Evolutionary conservation across 225 moss, liverwort and hornwort species (phyloP).

Genomic region (Straminergon stramineum): DNA sequence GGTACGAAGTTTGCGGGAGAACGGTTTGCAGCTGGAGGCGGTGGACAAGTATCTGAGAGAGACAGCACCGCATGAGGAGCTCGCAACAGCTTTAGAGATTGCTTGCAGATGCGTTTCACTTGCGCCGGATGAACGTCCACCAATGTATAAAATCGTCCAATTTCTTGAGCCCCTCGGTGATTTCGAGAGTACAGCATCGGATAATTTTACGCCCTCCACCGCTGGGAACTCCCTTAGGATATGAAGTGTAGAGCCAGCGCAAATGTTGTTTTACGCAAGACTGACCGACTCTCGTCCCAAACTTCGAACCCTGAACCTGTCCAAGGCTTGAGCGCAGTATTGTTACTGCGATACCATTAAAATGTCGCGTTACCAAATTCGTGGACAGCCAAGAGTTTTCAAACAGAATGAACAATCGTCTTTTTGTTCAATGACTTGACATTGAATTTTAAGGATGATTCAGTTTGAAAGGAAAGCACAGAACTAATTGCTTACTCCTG

Average conservation of each 20-base stretch:
- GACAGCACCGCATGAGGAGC: constrained; percentile 19
- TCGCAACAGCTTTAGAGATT: constrained; percentile 25
- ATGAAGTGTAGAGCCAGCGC: not conserved
- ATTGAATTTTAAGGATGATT: not conserved
- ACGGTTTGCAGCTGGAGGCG: constrained; percentile 9
- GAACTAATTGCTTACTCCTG: not conserved
- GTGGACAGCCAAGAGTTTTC: not conserved
- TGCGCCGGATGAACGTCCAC: constrained; percentile 21
- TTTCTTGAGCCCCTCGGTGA: constrained; percentile 25
- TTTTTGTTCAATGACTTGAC: not conserved
- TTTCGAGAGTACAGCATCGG: constrained; percentile 1
- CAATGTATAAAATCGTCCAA: constrained; percentile 31
- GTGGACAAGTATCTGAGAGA: constrained; percentile 30
- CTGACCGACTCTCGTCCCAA: not conserved
- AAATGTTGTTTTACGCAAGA: not conserved
- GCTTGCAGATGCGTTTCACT: constrained; percentile 39
- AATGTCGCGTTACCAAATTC: not conserved
- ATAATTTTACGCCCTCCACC: not conserved
- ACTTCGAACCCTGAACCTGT: not conserved
- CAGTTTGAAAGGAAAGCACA: not conserved
- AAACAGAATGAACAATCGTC: not conserved
- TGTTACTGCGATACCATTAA: not conserved
- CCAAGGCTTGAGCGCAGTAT: not conserved
- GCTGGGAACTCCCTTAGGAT: not conserved
- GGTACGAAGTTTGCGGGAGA: constrained; percentile 24